A percentile compares a stretch with the other conserved stretches of the same genome.
Conservation (phyloP, 768 basidiomycete genomes). For the Cubamyces lactineus region DNA sequence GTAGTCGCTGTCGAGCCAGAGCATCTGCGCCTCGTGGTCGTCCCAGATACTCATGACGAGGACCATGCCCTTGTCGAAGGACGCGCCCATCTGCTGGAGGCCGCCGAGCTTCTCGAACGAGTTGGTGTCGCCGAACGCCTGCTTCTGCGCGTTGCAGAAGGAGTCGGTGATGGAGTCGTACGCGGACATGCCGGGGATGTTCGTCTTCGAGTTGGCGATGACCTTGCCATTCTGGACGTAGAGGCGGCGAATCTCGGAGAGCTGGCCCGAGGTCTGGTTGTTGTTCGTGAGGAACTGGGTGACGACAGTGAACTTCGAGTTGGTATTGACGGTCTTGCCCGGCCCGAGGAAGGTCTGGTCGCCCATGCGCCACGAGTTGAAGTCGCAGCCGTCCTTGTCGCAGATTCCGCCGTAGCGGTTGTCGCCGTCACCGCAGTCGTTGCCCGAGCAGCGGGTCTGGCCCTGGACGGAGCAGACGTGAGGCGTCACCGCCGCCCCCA, state of each 20-base stretch:
- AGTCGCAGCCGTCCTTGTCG: slow-evolving; percentile 61
- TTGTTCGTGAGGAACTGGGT: slow-evolving; percentile 57
- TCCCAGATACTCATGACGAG: slow-evolving; percentile 56
- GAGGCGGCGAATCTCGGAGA: slow-evolving; percentile 55
- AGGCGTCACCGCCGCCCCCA: slow-evolving; percentile 52
- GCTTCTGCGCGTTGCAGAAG: slow-evolving; percentile 51
- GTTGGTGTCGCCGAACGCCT: slow-evolving; percentile 47
- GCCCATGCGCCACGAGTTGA: slow-evolving; percentile 63
- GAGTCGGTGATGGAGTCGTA: slow-evolving; percentile 51
- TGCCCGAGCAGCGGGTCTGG: slow-evolving; percentile 46
- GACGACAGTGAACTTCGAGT: slow-evolving; percentile 54
- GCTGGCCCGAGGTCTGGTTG: slow-evolving; percentile 47
- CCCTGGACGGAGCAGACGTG: slow-evolving; percentile 48
- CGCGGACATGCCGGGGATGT: slow-evolving; percentile 45
- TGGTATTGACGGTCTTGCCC: slow-evolving; percentile 53
- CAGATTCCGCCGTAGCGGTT: slow-evolving; percentile 49
- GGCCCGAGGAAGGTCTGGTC: slow-evolving; percentile 49
- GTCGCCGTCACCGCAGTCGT: slow-evolving; percentile 36
- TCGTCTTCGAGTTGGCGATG: slow-evolving; percentile 53
- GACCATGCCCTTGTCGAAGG: slow-evolving; percentile 49
- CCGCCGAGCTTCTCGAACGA: slow-evolving; percentile 47
- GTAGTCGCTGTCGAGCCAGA: slow-evolving; percentile 32
- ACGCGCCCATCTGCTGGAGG: slow-evolving; percentile 37
- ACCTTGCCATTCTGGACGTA: slow-evolving; percentile 57
- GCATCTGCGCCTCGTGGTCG: slow-evolving; percentile 47